These are phyloP conservation scores for Dioscorea zingiberensis DNA, from an alignment of 106 monocot species.

Conservation along the genomic window DNA sequence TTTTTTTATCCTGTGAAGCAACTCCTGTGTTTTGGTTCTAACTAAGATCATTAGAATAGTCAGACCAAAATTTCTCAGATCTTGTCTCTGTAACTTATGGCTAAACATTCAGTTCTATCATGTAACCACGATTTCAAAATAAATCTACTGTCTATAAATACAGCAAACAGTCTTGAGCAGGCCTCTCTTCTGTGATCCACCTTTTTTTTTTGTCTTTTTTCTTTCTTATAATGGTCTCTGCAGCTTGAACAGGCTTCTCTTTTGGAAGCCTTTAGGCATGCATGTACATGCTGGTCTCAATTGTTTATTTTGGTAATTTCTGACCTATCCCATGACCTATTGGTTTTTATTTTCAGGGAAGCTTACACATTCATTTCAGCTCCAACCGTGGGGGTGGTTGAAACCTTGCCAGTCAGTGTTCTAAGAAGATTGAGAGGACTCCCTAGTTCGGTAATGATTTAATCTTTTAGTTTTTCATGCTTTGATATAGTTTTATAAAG, in stretches of 20 bases:
- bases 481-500: background rate
- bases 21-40: no score
- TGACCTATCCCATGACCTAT: background rate
- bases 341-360: no score
- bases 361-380: no score
- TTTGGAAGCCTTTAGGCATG: background rate
- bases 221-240: background rate
- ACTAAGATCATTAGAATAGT: no score
- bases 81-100: no score
- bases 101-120: no score
- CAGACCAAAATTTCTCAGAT: no score
- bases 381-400: slow-evolving; percentile 52
- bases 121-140: no score
- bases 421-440: slow-evolving; percentile 40
- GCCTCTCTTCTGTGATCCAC: slow-evolving; percentile 14
- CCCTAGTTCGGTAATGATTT: slow-evolving; percentile 32
- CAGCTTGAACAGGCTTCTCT: background rate
- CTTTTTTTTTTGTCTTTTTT: slow-evolving; percentile 9
- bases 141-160: no score
- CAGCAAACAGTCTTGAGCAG: background rate
- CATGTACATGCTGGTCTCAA: background rate
- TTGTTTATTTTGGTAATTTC: background rate
- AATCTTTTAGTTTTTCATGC: background rate
- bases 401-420: slow-evolving; percentile 31
- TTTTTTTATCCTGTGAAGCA: no score